Percentiles rank a stretch among this genome's conserved stretches.
These are phyloP conservation scores for Guyanaporus albipodus DNA, from an alignment of 768 basidiomycete genomes.

Conservation along the genomic window DNA sequence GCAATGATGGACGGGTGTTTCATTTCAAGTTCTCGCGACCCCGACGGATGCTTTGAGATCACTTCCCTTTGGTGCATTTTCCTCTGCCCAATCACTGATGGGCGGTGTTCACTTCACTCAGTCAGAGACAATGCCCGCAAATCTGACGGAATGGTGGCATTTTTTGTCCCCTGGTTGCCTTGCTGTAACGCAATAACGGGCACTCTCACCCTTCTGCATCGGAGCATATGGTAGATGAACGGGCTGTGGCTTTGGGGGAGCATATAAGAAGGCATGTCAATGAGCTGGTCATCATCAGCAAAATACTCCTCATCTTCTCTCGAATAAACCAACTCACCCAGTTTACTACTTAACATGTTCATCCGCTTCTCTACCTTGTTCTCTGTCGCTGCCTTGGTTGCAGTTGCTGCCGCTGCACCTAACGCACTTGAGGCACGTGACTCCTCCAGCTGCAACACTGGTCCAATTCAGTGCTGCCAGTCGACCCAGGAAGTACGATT, in stretches of 20 bases:
- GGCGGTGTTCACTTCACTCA: not conserved
- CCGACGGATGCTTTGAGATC: no score
- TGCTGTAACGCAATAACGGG: not conserved
- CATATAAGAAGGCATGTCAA: constrained; percentile 20
- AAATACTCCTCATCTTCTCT: not conserved
- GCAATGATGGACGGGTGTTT: no score
- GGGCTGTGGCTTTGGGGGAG: not conserved
- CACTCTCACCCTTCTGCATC: not conserved
- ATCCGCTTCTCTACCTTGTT: no score
- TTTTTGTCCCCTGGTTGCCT: not conserved
- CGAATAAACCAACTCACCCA: not conserved
- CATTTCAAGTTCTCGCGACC: not conserved
- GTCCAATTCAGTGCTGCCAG: constrained; percentile 5
- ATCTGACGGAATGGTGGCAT: no score
- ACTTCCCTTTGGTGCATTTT: no score
- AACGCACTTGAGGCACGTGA: no score
- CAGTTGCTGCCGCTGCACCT: no score
- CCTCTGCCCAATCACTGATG: not conserved
- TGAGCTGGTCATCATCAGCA: no score
- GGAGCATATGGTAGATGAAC: not conserved
- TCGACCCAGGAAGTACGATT: no score
- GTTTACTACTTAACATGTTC: not conserved
- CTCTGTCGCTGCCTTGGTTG: no score
- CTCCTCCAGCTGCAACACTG: constrained; percentile 9
- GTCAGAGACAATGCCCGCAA: not conserved